Conservation (phyloP, 495 filamentous ascomycete species). For the Aspergillus bridgeri region DNA sequence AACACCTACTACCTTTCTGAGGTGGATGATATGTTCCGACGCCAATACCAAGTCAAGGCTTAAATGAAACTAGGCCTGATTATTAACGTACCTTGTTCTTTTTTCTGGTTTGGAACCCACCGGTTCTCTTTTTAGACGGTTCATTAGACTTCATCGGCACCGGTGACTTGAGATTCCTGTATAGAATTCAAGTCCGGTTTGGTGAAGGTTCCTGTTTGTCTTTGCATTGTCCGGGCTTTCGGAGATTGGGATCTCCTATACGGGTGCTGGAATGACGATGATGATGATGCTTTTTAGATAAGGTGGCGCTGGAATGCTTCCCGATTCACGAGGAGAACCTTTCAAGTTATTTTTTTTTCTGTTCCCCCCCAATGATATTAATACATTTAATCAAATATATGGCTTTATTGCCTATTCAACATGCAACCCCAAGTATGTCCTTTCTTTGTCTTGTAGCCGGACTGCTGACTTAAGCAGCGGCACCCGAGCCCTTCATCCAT, state of each 20-base stretch:
- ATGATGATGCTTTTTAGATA: conserved; percentile 11
- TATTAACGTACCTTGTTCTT: conserved; percentile 14
- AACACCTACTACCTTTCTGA: conserved; percentile 87
- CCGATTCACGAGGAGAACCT: conserved; percentile 10
- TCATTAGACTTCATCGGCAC: conserved; percentile 38
- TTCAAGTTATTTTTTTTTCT: conserved; percentile 11
- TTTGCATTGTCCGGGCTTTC: conserved; percentile 6
- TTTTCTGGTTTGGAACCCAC: conserved; percentile 28
- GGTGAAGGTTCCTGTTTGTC: conserved; percentile 13
- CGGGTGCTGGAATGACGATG: conserved; percentile 2
- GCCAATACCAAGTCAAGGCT: conserved; percentile 82
- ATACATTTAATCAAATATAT: conserved; percentile 4
- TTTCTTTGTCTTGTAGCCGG: background rate
- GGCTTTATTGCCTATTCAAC: background rate
- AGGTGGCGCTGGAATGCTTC: conserved; percentile 23
- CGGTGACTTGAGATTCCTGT: conserved; percentile 27
- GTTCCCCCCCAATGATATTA: conserved; percentile 7
- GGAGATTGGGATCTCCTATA: conserved; percentile 4
- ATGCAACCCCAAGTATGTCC: background rate
- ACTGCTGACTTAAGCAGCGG: background rate
- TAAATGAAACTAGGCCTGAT: conserved; percentile 47
- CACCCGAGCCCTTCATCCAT: background rate
- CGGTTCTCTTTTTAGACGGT: conserved; percentile 36
- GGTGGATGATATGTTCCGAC: conserved; percentile 94
- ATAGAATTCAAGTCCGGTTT: conserved; percentile 29